phyloP scores from a whole-genome alignment of 2,329 filamentous ascomycete species.

The Sclerotinia spermophila region DNA sequence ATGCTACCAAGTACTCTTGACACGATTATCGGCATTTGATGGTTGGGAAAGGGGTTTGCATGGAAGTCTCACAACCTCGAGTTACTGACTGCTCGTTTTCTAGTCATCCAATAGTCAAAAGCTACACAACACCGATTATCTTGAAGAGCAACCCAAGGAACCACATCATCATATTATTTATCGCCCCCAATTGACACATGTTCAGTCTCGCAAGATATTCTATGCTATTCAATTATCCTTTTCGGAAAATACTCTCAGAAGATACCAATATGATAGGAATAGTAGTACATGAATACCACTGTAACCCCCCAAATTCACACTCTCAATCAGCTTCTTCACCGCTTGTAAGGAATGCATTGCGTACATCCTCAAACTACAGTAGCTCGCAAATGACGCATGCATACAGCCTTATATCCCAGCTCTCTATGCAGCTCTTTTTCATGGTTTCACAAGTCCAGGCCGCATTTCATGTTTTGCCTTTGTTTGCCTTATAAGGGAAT shows the following conservation, averaged over 20 bases:
- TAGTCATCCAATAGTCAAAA: constrained; percentile 1
- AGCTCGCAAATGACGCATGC: not conserved
- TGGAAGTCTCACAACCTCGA: constrained; percentile 9
- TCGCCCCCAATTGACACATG: constrained; percentile 6
- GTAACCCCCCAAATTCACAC: not conserved
- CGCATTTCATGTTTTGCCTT: not conserved
- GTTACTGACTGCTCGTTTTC: constrained; percentile 1
- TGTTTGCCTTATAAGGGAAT: not conserved
- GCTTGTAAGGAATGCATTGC: not conserved
- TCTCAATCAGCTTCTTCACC: not conserved
- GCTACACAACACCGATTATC: not conserved
- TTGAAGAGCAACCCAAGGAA: not conserved
- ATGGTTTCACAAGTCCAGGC: not conserved
- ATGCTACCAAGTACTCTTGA: constrained; percentile 2
- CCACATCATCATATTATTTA: constrained; percentile 7
- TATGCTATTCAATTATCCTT: not conserved
- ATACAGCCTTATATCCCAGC: not conserved
- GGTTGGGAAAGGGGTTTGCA: constrained; percentile 9
- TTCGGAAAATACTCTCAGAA: not conserved
- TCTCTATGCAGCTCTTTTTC: not conserved
- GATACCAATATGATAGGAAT: not conserved
- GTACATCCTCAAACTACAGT: not conserved
- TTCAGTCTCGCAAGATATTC: not conserved
- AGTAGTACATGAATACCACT: not conserved
- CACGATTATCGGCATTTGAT: constrained; percentile 4